Evolutionary conservation across 192 early-diverging fungal genomes (phyloP).

Genomic region (Endogone sp.): DNA sequence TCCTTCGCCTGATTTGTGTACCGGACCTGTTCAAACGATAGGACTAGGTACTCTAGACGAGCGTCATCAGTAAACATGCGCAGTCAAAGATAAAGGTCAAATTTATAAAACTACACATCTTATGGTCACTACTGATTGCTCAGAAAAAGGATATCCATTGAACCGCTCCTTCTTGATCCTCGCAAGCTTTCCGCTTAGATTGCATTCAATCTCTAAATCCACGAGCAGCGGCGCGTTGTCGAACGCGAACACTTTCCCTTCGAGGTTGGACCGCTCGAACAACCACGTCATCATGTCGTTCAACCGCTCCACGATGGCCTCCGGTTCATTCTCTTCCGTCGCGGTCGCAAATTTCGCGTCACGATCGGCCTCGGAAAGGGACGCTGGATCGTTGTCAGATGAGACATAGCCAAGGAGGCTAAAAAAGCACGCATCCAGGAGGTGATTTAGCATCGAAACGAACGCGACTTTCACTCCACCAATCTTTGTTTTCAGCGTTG

Average conservation of each 20-base stretch:
- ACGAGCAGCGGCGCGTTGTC: conserved; percentile 76
- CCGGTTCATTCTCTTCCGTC: conserved; percentile 9
- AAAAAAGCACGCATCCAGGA: conserved; percentile 49
- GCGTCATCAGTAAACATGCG: conserved; percentile 39
- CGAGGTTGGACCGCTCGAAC: conserved; percentile 59
- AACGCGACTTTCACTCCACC: conserved; percentile 43
- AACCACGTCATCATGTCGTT: conserved; percentile 50
- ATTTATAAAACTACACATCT: conserved; percentile 10
- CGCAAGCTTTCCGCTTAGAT: conserved; percentile 53
- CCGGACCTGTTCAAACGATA: conserved; percentile 68
- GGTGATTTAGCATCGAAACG: conserved; percentile 44
- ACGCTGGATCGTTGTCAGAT: conserved; percentile 4
- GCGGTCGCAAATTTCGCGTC: neutral
- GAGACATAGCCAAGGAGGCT: conserved; percentile 24
- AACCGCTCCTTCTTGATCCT: conserved; percentile 34
- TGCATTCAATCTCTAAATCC: conserved; percentile 76
- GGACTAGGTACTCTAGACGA: conserved; percentile 57
- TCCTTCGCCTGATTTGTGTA: conserved; percentile 31
- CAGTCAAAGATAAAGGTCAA: conserved; percentile 12
- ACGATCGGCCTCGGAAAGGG: conserved; percentile 3
- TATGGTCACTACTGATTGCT: conserved; percentile 11
- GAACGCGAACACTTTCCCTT: conserved; percentile 55
- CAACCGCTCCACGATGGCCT: conserved; percentile 29
- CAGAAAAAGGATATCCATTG: conserved; percentile 23
- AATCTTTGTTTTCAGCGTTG: conserved; percentile 1